Evolutionary conservation across 495 filamentous ascomycete genomes (phyloP).

Genomic region (Hyaloscypha hepaticicola): DNA sequence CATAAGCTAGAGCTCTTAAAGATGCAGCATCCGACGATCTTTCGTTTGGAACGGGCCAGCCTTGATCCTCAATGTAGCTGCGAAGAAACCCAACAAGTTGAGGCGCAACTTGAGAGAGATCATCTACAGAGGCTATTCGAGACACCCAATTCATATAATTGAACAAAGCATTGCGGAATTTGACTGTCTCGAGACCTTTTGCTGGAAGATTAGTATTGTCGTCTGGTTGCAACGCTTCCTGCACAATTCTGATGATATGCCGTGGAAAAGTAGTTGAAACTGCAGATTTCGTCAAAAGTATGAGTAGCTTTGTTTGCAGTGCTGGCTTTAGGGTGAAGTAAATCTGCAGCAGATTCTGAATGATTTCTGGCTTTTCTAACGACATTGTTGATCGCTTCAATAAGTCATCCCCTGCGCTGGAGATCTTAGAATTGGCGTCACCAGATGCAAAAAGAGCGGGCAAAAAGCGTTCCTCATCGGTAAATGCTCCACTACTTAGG

Average conservation of each 20-base stretch:
- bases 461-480: slow-evolving; percentile 75
- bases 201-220: slow-evolving; percentile 46
- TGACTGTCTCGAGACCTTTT: slow-evolving; percentile 66
- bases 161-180: slow-evolving; percentile 81
- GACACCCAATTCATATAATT: slow-evolving; percentile 87
- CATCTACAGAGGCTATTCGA: slow-evolving; percentile 61
- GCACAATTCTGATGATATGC: slow-evolving; percentile 66
- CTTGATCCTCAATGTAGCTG: slow-evolving; percentile 75
- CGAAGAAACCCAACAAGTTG: slow-evolving; percentile 69
- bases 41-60: slow-evolving; percentile 68
- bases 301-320: slow-evolving; percentile 73
- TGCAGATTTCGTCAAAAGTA: slow-evolving; percentile 74
- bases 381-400: slow-evolving; percentile 71
- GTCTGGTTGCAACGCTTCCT: slow-evolving; percentile 53
- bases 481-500: slow-evolving; percentile 81
- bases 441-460: slow-evolving; percentile 79
- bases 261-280: slow-evolving; percentile 59
- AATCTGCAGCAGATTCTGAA: slow-evolving; percentile 63
- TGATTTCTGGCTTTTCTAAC: slow-evolving; percentile 65
- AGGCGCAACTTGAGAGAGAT: slow-evolving; percentile 62
- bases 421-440: slow-evolving; percentile 77
- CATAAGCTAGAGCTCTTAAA: slow-evolving; percentile 74
- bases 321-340: slow-evolving; percentile 70
- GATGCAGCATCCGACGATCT: slow-evolving; percentile 59
- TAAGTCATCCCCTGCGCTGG: slow-evolving; percentile 78